Evolutionary conservation across 768 basidiomycete genomes (phyloP), one percentile per base, ranked within the genome.

Genomic region (Mycena rosella): DNA sequence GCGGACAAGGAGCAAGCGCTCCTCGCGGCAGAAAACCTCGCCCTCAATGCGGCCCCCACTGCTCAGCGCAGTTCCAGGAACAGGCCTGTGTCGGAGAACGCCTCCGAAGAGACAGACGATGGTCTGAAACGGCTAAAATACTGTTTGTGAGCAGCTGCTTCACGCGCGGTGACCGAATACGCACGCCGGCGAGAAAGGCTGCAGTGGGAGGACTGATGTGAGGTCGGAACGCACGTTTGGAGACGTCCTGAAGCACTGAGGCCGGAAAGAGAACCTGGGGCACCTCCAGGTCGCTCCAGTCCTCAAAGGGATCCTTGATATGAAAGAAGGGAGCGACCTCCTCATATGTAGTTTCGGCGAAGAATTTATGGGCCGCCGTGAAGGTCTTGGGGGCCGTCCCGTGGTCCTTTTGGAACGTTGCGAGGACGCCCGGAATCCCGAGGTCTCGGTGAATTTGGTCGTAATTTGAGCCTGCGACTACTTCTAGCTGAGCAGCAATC

Each of bases 41-140:
- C 40, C n/a, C n/a, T n/a, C n/a, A n/a, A n/a, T n/a, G n/a, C n/a
- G 40, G 2, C 56, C 40, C 0, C 56, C 56, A 10, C 40, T 45
- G 40, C 56, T 57, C 42, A 44, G n/a, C 27, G n/a, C 20, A 9
- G 42, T 57, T 10, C 13, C 27, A 8, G 56, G 42, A 11, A 44
- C 10, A 5, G 29, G 56, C 8, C 18, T 17, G 29, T 44, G 40
- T 29, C 3, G 44, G 2, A 44, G 42, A 6, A 57, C 13, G 7
- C 56, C 56, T 7, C 42, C 56, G 15, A 57, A 57, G 5, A 29
- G 56, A 45, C 56, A 45, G 10, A 45, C 17, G 3, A 57, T 17
- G 8, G 40, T 57, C 29, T 57, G 56, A 8, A 57, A 57, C 3
- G 56, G 42, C 56, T 57, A 13, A 44, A 29, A 57, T 57, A 30